Percentiles rank a stretch among this genome's conserved stretches.
phyloP scores from a whole-genome alignment of 2,329 filamentous ascomycete genomes.

The Cladosporium sp. region DNA sequence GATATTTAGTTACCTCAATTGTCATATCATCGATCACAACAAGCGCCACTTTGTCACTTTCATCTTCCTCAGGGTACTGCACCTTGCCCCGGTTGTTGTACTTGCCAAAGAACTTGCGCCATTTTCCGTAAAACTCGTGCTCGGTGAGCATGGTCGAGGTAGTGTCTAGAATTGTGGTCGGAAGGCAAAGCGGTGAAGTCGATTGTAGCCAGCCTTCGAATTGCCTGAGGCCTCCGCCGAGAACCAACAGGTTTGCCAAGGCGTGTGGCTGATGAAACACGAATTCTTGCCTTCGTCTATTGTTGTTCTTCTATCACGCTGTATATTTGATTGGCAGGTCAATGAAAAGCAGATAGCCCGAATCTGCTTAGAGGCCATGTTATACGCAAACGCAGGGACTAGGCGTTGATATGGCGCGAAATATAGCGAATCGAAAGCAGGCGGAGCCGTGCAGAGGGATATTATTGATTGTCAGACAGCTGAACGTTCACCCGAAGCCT shows the following conservation, averaged over 20 bases:
- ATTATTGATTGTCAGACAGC: slow-evolving; percentile 3
- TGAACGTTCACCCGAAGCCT: not conserved
- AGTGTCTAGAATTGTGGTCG: slow-evolving; percentile 4
- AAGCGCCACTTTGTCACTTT: slow-evolving; percentile 20
- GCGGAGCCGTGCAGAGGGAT: slow-evolving; percentile 7
- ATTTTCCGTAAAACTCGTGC: slow-evolving; percentile 16
- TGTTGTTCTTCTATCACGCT: too few relatives aligned
- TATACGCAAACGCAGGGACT: slow-evolving; percentile 7
- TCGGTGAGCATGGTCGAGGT: slow-evolving; percentile 18
- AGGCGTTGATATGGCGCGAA: not conserved
- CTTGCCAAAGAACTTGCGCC: slow-evolving; percentile 15
- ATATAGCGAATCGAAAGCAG: slow-evolving; percentile 10
- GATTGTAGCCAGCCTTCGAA: slow-evolving; percentile 7
- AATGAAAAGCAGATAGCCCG: not conserved
- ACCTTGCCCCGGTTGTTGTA: slow-evolving; percentile 14
- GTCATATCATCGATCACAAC: slow-evolving; percentile 17
- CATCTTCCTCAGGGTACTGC: slow-evolving; percentile 10
- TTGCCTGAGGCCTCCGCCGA: not conserved
- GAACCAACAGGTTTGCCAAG: slow-evolving; percentile 3
- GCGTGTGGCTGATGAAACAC: not conserved
- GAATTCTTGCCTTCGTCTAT: too few relatives aligned
- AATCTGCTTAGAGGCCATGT: not conserved
- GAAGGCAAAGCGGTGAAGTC: slow-evolving; percentile 3
- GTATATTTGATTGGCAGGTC: too few relatives aligned
- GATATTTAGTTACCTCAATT: slow-evolving; percentile 9